phyloP scores from a whole-genome alignment of 441 rosid genomes.

The Jatropha multifida region DNA sequence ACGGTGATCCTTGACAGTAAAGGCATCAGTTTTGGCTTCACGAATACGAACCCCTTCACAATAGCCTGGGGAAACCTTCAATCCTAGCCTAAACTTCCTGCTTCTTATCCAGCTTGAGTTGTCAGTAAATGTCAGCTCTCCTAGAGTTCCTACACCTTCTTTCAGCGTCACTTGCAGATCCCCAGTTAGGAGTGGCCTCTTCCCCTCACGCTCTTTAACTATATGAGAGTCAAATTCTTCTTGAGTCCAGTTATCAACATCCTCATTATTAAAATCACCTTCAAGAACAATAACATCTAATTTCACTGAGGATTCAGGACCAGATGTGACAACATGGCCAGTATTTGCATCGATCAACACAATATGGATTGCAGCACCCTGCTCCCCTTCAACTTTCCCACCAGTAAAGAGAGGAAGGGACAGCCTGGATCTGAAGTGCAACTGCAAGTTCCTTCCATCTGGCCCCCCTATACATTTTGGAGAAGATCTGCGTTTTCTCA shows the following conservation, averaged over 20 bases:
- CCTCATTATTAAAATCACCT: conserved; percentile 85
- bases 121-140: conserved; percentile 80
- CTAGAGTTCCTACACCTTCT: conserved; percentile 88
- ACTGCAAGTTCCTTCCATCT: conserved; percentile 75
- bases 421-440: conserved; percentile 67
- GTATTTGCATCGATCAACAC: conserved; percentile 58
- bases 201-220: conserved; percentile 89
- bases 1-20: conserved; percentile 87
- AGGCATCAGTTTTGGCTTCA: conserved; percentile 91
- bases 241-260: conserved; percentile 66
- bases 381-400: conserved; percentile 92
- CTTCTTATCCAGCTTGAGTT: conserved; percentile 95
- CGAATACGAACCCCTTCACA: conserved; percentile 69
- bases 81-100: conserved; percentile 81
- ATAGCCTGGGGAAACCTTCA: conserved; percentile 69
- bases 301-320: conserved; percentile 74
- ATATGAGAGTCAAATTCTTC: conserved; percentile 79
- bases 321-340: conserved; percentile 59
- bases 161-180: conserved; percentile 74
- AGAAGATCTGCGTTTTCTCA: conserved; percentile 54
- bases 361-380: conserved; percentile 69
- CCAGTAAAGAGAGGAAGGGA: conserved; percentile 90
- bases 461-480: conserved; percentile 74
- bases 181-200: conserved; percentile 79
- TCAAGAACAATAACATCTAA: conserved; percentile 78